phyloP scores from a whole-genome alignment of 352 stramenopile species.

The Pythium utonaiense region DNA sequence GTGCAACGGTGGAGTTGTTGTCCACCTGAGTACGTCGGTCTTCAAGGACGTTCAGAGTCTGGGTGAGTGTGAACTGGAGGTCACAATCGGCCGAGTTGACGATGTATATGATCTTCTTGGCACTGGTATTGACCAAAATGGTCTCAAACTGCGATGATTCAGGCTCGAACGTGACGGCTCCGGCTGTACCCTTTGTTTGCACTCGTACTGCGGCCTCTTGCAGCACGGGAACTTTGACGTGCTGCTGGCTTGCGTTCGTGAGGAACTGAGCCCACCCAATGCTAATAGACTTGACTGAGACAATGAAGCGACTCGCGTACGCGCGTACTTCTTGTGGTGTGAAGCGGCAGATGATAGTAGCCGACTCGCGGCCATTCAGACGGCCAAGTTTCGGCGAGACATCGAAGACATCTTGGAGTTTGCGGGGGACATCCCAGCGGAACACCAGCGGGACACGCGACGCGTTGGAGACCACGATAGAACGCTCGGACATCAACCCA shows the following conservation, averaged over 20 bases:
- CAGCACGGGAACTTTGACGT: constrained; percentile 33
- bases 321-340: constrained; percentile 66
- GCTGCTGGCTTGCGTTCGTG: constrained; percentile 13
- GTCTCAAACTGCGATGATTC: constrained; percentile 65
- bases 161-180: constrained; percentile 80
- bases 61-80: constrained; percentile 43
- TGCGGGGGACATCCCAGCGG: constrained; percentile 64
- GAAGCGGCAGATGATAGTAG: constrained; percentile 68
- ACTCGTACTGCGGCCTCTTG: constrained; percentile 65
- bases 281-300: constrained; percentile 72
- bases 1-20: not conserved
- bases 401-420: constrained; percentile 56
- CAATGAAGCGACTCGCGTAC: constrained; percentile 68
- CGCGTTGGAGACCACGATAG: constrained; percentile 64
- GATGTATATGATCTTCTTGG: constrained; percentile 60
- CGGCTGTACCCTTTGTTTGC: constrained; percentile 65
- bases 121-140: constrained; percentile 80
- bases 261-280: constrained; percentile 29
- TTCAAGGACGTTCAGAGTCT: constrained; percentile 31
- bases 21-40: not conserved
- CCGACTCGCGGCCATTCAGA: constrained; percentile 80
- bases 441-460: constrained; percentile 87
- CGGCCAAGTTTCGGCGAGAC: constrained; percentile 66
- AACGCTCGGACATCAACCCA: constrained; percentile 53
- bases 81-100: constrained; percentile 83